A percentile compares a stretch with the other conserved stretches of the same genome.
Evolutionary conservation across 208 protist genomes (phyloP).

Genomic region (Trypanosoma cruzi): DNA sequence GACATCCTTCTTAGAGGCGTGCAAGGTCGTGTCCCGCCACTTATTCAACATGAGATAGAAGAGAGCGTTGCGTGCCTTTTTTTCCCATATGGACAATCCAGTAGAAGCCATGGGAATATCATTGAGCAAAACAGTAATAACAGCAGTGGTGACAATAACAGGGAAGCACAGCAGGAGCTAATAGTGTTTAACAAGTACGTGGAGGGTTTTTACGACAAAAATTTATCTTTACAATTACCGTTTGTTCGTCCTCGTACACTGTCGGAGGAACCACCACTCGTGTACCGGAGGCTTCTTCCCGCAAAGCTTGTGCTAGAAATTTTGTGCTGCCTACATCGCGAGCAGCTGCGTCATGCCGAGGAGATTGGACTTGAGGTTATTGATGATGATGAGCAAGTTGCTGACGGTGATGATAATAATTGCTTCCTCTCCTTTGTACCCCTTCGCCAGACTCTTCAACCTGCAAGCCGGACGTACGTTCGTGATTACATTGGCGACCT

Average conservation of each 20-base stretch:
- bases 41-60: slow-evolving; percentile 19
- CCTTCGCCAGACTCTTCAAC: slow-evolving; percentile 4
- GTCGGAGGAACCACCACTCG: slow-evolving; percentile 18
- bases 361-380: slow-evolving; percentile 27
- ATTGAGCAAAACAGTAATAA: neutral
- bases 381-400: slow-evolving; percentile 4
- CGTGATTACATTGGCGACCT: slow-evolving; percentile 25
- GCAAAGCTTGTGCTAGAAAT: slow-evolving; percentile 23
- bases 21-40: slow-evolving; percentile 21
- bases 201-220: slow-evolving; percentile 16
- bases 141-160: neutral
- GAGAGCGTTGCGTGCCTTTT: slow-evolving; percentile 25
- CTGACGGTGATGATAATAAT: neutral
- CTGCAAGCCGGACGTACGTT: slow-evolving; percentile 22
- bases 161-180: neutral
- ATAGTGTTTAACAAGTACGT: slow-evolving; percentile 26
- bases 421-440: slow-evolving; percentile 10
- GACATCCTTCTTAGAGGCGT: slow-evolving; percentile 6
- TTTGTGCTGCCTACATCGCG: slow-evolving; percentile 12
- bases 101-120: neutral
- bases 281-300: slow-evolving; percentile 4
- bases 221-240: neutral
- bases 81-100: slow-evolving; percentile 23
- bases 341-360: slow-evolving; percentile 20
- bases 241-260: slow-evolving; percentile 16